Conservation (phyloP, 768 basidiomycete genomes). For the Hemileccinum impolitum region DNA sequence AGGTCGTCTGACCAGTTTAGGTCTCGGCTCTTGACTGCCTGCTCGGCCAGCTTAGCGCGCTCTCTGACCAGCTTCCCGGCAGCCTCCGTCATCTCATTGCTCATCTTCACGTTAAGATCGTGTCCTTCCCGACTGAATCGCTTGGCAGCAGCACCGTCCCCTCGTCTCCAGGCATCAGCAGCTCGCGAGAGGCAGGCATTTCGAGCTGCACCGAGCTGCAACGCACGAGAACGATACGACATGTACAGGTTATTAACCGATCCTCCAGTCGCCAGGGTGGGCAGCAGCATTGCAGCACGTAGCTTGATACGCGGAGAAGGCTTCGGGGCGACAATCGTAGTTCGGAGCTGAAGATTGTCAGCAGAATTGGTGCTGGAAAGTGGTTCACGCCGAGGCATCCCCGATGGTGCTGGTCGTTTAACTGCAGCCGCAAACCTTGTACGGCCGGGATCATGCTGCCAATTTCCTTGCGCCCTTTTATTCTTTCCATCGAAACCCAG, state of each 20-base stretch:
- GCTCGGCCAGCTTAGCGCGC: slow-evolving; percentile 69
- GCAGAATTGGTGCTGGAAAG: slow-evolving; percentile 49
- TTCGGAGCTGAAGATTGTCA: slow-evolving; percentile 61
- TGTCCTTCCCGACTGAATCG: slow-evolving; percentile 92
- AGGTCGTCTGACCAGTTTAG: slow-evolving; percentile 80
- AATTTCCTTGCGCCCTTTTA: slow-evolving; percentile 40
- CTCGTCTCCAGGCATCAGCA: slow-evolving; percentile 93
- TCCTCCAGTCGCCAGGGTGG: slow-evolving; percentile 86
- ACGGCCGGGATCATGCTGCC: slow-evolving; percentile 76
- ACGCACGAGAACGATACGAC: slow-evolving; percentile 80
- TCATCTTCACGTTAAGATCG: slow-evolving; percentile 90
- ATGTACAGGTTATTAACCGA: slow-evolving; percentile 80
- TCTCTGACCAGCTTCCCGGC: slow-evolving; percentile 85
- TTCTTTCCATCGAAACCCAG: slow-evolving; percentile 50
- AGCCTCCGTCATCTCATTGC: slow-evolving; percentile 77
- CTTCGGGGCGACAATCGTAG: slow-evolving; percentile 71
- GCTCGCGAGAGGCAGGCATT: slow-evolving; percentile 94
- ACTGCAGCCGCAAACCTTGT: slow-evolving; percentile 89
- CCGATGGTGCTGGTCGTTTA: slow-evolving; percentile 55
- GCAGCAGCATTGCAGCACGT: slow-evolving; percentile 77
- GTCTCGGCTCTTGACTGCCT: slow-evolving; percentile 70
- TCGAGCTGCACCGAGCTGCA: slow-evolving; percentile 89
- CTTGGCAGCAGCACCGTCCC: slow-evolving; percentile 95
- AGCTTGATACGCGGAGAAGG: slow-evolving; percentile 85
- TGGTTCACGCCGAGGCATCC: slow-evolving; percentile 47